Percentiles rank a stretch among this genome's conserved stretches.
Evolutionary conservation across 2,329 filamentous ascomycete genomes (phyloP).

Genomic region (Fusarium sp.): DNA sequence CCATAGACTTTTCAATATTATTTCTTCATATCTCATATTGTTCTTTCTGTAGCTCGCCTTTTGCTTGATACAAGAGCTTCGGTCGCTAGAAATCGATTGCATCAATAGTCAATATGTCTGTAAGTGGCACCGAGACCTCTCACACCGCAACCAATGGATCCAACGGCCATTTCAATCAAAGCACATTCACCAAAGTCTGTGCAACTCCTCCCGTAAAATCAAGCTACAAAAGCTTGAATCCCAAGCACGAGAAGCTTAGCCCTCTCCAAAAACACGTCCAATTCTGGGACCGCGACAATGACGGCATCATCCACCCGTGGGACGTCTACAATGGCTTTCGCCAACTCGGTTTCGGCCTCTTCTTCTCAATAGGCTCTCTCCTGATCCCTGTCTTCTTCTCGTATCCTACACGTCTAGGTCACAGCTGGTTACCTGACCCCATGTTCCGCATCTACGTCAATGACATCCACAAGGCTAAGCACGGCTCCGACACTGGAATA

Average conservation of each 20-base stretch:
- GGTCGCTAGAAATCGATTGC: not conserved
- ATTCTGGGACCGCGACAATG: constrained; percentile 60
- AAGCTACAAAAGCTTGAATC: rapidly evolving
- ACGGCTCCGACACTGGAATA: constrained; percentile 62
- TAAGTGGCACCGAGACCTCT: not conserved
- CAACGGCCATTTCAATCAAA: not conserved
- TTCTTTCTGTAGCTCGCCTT: not conserved
- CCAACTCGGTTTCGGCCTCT: constrained; percentile 57
- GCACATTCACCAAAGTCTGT: not conserved
- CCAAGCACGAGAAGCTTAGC: not conserved
- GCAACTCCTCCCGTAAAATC: not conserved
- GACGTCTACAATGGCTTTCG: constrained; percentile 60
- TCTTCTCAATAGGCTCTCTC: constrained; percentile 58
- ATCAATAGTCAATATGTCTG: not conserved
- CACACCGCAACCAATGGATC: not conserved
- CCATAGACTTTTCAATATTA: not conserved
- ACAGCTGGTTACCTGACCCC: constrained; percentile 57
- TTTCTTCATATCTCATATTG: no score
- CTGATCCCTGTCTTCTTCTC: constrained; percentile 63
- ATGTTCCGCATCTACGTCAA: constrained; percentile 57
- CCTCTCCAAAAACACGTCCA: constrained; percentile 58
- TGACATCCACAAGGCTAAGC: constrained; percentile 61
- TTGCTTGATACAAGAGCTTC: not conserved
- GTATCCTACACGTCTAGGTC: constrained; percentile 57
- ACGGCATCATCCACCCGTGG: constrained; percentile 57